Percentiles rank a stretch among this genome's conserved stretches.
Conservation (phyloP, 2,329 filamentous ascomycete genomes). For the Coccinonectria pachysandricola region DNA sequence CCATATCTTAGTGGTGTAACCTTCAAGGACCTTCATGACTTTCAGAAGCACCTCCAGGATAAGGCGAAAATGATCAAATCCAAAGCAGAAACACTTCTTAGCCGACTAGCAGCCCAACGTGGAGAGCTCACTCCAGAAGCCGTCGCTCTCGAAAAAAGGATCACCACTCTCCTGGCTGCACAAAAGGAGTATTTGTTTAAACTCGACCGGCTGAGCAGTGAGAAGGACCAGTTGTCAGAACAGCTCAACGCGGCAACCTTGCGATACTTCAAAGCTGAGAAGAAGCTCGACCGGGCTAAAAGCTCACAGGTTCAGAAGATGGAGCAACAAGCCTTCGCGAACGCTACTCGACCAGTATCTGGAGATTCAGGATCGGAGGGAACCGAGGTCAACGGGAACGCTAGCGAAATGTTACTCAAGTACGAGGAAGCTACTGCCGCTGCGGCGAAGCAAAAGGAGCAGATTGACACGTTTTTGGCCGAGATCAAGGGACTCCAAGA, state of each 20-base stretch:
- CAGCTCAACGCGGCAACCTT: constrained; percentile 81
- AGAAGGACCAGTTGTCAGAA: constrained; percentile 78
- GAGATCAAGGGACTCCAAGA: constrained; percentile 68
- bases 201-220: constrained; percentile 61
- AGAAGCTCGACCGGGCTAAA: constrained; percentile 81
- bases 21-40: constrained; percentile 58
- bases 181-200: constrained; percentile 76
- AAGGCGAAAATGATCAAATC: constrained; percentile 68
- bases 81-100: constrained; percentile 61
- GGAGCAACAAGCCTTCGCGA: constrained; percentile 76
- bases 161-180: constrained; percentile 64
- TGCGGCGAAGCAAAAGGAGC: constrained; percentile 76
- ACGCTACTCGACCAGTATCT: constrained; percentile 42
- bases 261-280: constrained; percentile 90
- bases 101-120: constrained; percentile 39
- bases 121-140: constrained; percentile 56
- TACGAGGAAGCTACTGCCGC: constrained; percentile 69
- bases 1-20: constrained; percentile 47
- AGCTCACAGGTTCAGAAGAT: constrained; percentile 85
- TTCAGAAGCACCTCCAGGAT: constrained; percentile 69
- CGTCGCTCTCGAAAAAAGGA: constrained; percentile 60
- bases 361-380: constrained; percentile 38
- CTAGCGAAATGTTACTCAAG: constrained; percentile 61
- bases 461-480: constrained; percentile 66
- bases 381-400: constrained; percentile 43